Evolutionary conservation across 768 basidiomycete genomes (phyloP).

Genomic region (Trametes cinnabarina): DNA sequence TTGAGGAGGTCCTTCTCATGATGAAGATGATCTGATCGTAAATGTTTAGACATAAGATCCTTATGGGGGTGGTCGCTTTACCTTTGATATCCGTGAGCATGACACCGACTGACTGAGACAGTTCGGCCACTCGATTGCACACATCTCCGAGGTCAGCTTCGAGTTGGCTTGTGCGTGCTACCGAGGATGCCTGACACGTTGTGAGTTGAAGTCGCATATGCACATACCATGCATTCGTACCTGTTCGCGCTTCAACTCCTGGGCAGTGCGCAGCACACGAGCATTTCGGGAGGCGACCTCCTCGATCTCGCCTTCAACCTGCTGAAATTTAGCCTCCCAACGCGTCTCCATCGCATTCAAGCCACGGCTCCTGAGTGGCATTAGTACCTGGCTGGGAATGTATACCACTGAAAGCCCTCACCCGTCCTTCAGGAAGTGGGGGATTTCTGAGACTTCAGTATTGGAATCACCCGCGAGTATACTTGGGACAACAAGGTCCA

Average conservation of each 20-base stretch:
- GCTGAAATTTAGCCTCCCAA: neutral
- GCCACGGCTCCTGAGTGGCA: no score
- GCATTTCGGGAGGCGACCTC: neutral
- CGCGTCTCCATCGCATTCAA: neutral
- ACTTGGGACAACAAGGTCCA: no score
- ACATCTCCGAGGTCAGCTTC: neutral
- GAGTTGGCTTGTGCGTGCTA: neutral
- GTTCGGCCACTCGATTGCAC: neutral
- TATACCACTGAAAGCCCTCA: no score
- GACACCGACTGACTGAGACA: neutral
- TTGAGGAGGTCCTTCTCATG: neutral
- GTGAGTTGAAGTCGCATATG: no score
- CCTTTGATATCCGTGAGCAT: neutral
- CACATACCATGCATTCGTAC: neutral
- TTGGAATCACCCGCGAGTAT: no score
- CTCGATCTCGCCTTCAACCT: neutral
- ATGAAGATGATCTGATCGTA: neutral
- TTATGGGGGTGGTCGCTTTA: neutral
- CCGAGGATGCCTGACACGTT: neutral
- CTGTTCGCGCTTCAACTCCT: neutral
- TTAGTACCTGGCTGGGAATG: no score
- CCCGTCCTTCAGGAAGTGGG: no score
- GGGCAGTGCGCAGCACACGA: neutral
- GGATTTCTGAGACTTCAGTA: no score
- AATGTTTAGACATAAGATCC: neutral